Conservation (phyloP, 73 alveolate species). For the Stentor coeruleus region DNA sequence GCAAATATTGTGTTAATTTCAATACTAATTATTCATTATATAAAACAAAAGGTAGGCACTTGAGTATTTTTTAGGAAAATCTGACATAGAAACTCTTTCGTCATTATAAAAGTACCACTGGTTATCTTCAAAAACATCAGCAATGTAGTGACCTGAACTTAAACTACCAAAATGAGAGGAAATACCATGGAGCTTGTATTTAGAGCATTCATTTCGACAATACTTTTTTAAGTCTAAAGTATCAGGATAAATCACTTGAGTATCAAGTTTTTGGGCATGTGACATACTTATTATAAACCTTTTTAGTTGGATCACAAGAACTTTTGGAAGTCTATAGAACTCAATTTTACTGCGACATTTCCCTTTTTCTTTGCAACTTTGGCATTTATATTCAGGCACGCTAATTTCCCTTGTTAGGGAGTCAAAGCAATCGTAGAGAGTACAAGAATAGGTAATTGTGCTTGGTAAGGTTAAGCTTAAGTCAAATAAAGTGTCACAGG, state of each 20-base stretch:
- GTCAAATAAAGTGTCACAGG: slow-evolving; percentile 81
- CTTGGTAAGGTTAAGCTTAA: slow-evolving; percentile 12
- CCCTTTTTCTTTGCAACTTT: slow-evolving; percentile 47
- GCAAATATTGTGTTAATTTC: neutral
- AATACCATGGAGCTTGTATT: slow-evolving; percentile 45
- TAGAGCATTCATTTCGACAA: neutral
- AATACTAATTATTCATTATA: too few species aligned
- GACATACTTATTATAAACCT: slow-evolving; percentile 41
- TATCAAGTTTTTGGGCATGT: slow-evolving; percentile 47
- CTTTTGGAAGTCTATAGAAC: slow-evolving; percentile 47
- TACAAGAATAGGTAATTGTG: too few species aligned
- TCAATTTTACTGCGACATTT: slow-evolving; percentile 36
- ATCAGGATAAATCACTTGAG: slow-evolving; percentile 42
- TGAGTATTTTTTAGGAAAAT: neutral
- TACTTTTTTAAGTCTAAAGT: too few species aligned
- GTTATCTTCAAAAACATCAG: neutral
- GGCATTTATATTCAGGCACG: slow-evolving; percentile 37
- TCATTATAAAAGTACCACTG: neutral
- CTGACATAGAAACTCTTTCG: neutral
- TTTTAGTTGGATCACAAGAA: slow-evolving; percentile 51
- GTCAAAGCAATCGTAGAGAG: too few species aligned
- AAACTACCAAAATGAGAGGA: slow-evolving; percentile 58
- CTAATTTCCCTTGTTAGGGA: neutral
- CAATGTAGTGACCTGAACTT: slow-evolving; percentile 61
- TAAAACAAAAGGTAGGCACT: slow-evolving; percentile 2